Evolutionary conservation across 306 rosid species (phyloP), one percentile per base, ranked within the genome.

Genomic region (Myrica gale): DNA sequence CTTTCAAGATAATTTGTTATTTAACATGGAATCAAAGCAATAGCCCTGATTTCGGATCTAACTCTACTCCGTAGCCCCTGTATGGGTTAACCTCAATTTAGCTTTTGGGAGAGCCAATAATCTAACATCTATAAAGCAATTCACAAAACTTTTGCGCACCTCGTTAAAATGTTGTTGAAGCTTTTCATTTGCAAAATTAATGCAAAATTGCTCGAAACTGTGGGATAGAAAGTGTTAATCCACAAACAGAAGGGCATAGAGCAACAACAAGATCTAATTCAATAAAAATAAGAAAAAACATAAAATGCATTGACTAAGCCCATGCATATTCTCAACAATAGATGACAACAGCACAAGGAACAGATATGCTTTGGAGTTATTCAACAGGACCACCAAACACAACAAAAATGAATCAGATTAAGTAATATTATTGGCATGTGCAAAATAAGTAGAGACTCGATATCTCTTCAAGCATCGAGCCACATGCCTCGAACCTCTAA

Each of bases 201-300:
- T 95, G 88, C 97, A 95, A 83, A 95, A 95, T 84, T 95, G 99
- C 93, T 95, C 99, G 82, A 95, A 95, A 88, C 99, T 95, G 89
- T 68, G 52, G 76, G 68, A 84, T 55, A 71, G 23, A 63, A 74
- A 53, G 77, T 44, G 76, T 69, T 39, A 78, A 68, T 65, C 47
- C 76, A 72, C 79, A 56, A 58, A 62, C 79, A 10, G 51, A 68
- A 66, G 48, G 26, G 71, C 76, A 45, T 68, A 74, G 61, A 45
- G 57, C 10, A 68, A 55, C 26, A 67, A 58, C 16, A 20, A 37
- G 13, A 54, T 42, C 60, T 21, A 13, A 51, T 53, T 42, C 46
- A 57, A 39, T 32, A 6, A 23, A 48, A 6, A 63, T 12, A 9
- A 57, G 41, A 67, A 3, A 62, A 63, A 68, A 21, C 4, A 15